Conservation (phyloP, 495 filamentous ascomycete genomes). For the Parathielavia appendiculata region DNA sequence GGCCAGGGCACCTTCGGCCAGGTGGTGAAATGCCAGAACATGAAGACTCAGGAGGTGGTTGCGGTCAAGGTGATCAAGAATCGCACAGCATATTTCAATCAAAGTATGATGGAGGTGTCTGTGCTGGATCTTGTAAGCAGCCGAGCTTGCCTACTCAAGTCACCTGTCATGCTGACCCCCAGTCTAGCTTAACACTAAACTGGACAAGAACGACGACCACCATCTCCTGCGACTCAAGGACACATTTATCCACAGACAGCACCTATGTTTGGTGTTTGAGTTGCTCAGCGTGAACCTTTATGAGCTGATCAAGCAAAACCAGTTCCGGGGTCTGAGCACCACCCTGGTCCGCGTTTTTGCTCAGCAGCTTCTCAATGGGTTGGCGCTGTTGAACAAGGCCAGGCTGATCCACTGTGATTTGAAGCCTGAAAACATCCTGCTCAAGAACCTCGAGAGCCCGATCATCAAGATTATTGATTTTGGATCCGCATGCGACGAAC, state of each 20-base stretch:
- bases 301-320: slow-evolving; percentile 99
- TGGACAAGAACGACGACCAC: slow-evolving; percentile 99
- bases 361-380: slow-evolving; percentile 88
- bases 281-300: slow-evolving; percentile 96
- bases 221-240: slow-evolving; percentile 94
- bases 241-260: slow-evolving; percentile 96
- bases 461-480: slow-evolving; percentile 99
- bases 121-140: slow-evolving; percentile 83
- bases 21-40: slow-evolving; percentile 98
- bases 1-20: slow-evolving; percentile 99
- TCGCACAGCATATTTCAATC: slow-evolving; percentile 98
- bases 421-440: slow-evolving; percentile 95
- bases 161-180: slow-evolving; percentile 10
- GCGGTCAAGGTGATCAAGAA: slow-evolving; percentile 99
- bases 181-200: slow-evolving; percentile 84
- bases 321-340: slow-evolving; percentile 95
- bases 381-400: slow-evolving; percentile 92
- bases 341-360: slow-evolving; percentile 97
- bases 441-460: slow-evolving; percentile 98
- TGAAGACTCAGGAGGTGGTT: slow-evolving; percentile 97
- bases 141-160: neutral
- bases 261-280: slow-evolving; percentile 97
- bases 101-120: slow-evolving; percentile 99
- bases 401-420: slow-evolving; percentile 97
- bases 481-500: slow-evolving; percentile 95